Evolutionary conservation across 2,329 filamentous ascomycete genomes (phyloP).

Genomic region (Hortaea sp.): DNA sequence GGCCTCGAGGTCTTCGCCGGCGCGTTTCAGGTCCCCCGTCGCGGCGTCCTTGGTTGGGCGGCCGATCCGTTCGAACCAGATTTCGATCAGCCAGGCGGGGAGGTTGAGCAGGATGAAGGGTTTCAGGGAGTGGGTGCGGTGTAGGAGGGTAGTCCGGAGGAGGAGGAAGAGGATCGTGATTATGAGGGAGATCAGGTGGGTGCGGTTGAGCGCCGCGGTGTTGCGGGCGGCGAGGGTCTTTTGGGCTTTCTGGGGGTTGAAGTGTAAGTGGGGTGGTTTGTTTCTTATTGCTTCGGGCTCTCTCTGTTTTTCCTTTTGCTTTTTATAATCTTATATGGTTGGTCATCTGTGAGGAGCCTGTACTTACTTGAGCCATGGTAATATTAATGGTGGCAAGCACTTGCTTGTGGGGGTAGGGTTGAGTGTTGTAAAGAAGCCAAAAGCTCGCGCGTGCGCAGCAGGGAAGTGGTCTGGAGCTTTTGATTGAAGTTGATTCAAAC

Average conservation of each 20-base stretch:
- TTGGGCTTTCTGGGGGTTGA: constrained; percentile 36
- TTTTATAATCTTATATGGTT: too few relatives aligned
- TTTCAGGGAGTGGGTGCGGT: constrained; percentile 44
- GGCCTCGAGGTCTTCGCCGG: constrained; percentile 81
- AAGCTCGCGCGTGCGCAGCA: too few relatives aligned
- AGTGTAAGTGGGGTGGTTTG: background rate
- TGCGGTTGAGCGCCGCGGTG: constrained; percentile 62
- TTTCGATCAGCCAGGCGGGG: constrained; percentile 70
- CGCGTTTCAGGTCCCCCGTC: constrained; percentile 56
- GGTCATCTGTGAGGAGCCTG: too few relatives aligned
- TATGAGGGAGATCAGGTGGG: constrained; percentile 64
- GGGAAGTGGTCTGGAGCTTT: too few relatives aligned
- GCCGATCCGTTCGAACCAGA: constrained; percentile 73
- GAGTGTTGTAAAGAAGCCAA: too few relatives aligned
- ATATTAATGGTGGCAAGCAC: too few relatives aligned
- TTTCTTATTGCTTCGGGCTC: background rate
- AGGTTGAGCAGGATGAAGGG: constrained; percentile 63
- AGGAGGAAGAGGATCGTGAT: constrained; percentile 69
- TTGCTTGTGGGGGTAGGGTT: too few relatives aligned
- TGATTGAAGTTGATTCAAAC: too few relatives aligned
- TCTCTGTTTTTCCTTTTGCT: too few relatives aligned
- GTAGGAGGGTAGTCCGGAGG: constrained; percentile 46
- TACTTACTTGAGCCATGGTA: too few relatives aligned
- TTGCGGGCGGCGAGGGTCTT: constrained; percentile 68
- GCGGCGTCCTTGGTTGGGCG: constrained; percentile 54